Evolutionary conservation across 441 rosid species (phyloP).

Genomic region (Aleurites moluccanus): DNA sequence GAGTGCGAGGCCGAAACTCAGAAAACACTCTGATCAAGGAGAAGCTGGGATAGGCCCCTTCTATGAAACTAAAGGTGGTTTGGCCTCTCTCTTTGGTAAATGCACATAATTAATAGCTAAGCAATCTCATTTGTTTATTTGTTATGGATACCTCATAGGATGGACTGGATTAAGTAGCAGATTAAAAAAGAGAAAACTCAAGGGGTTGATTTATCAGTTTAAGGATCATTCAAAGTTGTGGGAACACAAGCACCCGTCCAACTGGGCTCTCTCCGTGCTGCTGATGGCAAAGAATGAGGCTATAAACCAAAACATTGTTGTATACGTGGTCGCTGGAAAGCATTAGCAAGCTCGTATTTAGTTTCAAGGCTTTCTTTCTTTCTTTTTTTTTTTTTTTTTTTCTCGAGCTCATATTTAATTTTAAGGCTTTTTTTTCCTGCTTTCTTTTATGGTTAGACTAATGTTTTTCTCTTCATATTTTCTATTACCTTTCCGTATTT

Average conservation of each 20-base stretch:
- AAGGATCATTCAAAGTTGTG: conserved; percentile 89
- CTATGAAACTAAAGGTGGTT: conserved; percentile 80
- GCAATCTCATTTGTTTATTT: background rate
- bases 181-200: conserved; percentile 83
- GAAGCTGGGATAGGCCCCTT: conserved; percentile 98
- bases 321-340: background rate
- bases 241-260: conserved; percentile 97
- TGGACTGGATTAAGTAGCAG: conserved; percentile 95
- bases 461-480: no score
- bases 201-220: conserved; percentile 71
- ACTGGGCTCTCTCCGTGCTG: conserved; percentile 90
- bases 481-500: no score
- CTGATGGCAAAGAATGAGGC: conserved; percentile 86
- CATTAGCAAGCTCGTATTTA: background rate
- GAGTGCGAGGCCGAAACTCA: conserved; percentile 96
- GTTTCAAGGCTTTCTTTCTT: no score
- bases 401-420: no score
- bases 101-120: no score
- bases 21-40: conserved; percentile 91
- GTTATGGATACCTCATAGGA: conserved; percentile 44
- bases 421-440: no score
- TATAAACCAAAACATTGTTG: conserved; percentile 12
- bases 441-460: no score
- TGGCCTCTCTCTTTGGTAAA: background rate
- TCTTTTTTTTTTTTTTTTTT: no score